Percentiles rank a stretch among this genome's conserved stretches.
Evolutionary conservation across 2,329 filamentous ascomycete species (phyloP).

Genomic region (Zelopaecilomyces penicillatus): DNA sequence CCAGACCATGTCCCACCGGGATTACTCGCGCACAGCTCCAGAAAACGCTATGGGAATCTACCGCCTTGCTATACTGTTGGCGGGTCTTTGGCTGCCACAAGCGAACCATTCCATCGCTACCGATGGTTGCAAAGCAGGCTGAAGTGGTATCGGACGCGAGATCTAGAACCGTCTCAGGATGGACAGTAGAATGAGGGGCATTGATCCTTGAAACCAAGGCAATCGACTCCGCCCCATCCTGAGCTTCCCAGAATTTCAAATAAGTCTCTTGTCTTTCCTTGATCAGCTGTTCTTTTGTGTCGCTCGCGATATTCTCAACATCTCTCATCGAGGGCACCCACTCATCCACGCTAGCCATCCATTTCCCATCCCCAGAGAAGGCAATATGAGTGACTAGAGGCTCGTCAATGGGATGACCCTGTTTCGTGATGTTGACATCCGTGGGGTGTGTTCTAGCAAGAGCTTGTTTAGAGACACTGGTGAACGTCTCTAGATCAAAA

Average conservation of each 20-base stretch:
- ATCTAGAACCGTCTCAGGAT: constrained; percentile 56
- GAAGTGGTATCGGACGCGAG: constrained; percentile 62
- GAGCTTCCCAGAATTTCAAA: constrained; percentile 83
- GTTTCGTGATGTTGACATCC: constrained; percentile 65
- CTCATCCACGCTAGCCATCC: constrained; percentile 86
- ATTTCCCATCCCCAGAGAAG: constrained; percentile 72
- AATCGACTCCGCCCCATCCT: constrained; percentile 49
- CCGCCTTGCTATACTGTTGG: constrained; percentile 48
- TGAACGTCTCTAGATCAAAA: constrained; percentile 72
- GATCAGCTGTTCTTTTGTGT: constrained; percentile 35
- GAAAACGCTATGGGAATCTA: constrained; percentile 50
- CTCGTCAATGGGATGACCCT: constrained; percentile 63
- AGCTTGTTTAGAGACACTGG: constrained; percentile 77
- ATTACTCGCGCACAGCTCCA: constrained; percentile 64
- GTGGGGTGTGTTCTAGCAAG: constrained; percentile 82
- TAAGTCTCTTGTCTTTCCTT: constrained; percentile 60
- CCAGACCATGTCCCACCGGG: constrained; percentile 42
- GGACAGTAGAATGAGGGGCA: constrained; percentile 60
- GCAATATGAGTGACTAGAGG: constrained; percentile 69
- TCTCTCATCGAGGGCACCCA: constrained; percentile 73
- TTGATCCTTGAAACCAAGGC: constrained; percentile 77
- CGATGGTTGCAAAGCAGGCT: constrained; percentile 74
- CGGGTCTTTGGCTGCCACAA: constrained; percentile 73
- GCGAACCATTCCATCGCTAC: constrained; percentile 68
- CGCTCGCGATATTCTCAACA: constrained; percentile 37